Conservation (phyloP, 1,284 basidiomycete genomes). For the Pyrrhoderma lamaoense region DNA sequence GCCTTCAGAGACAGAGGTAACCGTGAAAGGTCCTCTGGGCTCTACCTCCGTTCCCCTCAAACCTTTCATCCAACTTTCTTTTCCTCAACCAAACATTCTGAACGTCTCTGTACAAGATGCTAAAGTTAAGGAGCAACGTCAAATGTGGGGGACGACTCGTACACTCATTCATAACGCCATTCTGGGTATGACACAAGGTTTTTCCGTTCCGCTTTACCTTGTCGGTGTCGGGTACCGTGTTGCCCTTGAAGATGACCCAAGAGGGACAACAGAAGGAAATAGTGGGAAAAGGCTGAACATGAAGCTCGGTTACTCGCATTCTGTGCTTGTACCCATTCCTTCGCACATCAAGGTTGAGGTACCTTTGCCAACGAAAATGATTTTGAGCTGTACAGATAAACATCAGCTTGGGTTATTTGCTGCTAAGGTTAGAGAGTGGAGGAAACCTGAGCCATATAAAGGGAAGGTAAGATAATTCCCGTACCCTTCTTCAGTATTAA, state of each 20-base stretch:
- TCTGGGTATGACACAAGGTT: conserved; percentile 84
- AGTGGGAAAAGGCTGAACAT: conserved; percentile 68
- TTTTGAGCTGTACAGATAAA: conserved; percentile 66
- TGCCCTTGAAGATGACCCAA: conserved; percentile 80
- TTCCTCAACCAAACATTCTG: conserved; percentile 41
- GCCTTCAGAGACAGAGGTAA: conserved; percentile 43
- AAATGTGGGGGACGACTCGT: conserved; percentile 91
- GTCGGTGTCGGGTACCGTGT: conserved; percentile 96
- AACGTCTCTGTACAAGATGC: conserved; percentile 68
- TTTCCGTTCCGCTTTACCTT: conserved; percentile 74
- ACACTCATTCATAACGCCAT: conserved; percentile 88
- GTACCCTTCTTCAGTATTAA: conserved; percentile 9
- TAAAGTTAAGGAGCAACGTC: conserved; percentile 67
- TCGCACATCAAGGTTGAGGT: conserved; percentile 71
- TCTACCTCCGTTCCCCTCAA: conserved; percentile 61
- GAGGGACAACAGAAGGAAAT: conserved; percentile 47
- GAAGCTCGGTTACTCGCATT: conserved; percentile 90
- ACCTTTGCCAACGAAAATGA: conserved; percentile 62
- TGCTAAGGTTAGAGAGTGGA: conserved; percentile 75
- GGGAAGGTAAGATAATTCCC: conserved; percentile 60
- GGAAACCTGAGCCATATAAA: conserved; percentile 96
- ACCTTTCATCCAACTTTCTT: conserved; percentile 59
- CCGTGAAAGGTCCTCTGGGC: conserved; percentile 73
- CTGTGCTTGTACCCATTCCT: conserved; percentile 79
- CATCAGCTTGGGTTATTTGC: conserved; percentile 82